Evolutionary conservation across 768 basidiomycete species (phyloP), one percentile per base, ranked within the genome.

Genomic region (Boletus bicolor): DNA sequence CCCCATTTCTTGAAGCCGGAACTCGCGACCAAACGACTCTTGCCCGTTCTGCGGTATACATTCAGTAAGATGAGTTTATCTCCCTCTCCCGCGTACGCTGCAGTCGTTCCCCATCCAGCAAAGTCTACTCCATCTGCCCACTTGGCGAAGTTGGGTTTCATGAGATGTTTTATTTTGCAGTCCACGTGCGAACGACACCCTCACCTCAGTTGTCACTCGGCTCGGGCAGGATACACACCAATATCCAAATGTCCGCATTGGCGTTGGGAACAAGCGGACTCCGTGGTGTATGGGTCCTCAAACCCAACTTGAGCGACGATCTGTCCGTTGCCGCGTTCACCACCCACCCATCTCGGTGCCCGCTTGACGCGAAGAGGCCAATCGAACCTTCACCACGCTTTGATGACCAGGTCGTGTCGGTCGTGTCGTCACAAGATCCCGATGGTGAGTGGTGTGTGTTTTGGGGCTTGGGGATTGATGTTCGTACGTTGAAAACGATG

Each of bases 141-240:
- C 72, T 84, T 42, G 79, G 69, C 17, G 61, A 68, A 52, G 67
- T 71, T 51, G 42, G 62, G 9, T 51, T 65, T 12, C 76, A 73
- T 59, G 80, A 80, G 5, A 73, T 82, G 14, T 79, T 77, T 51
- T 73, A 76, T 49, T 83, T 68, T 54, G 49, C 67, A 30, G 67
- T 81, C 15, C 53, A 61, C 21, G 10, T 34, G 21, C 21, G 12
- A 21, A 21, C 5, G 12, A 14, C 41, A 42, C 41, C 41, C 41
- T 24, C 21, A 7, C 28, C 28, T 5, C 39, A 7, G 14, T 43
- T 43, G 14, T 43, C 21, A 14, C 42, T 43, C 21, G 4, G 2
- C 14, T 42, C 11, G 15, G 37, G 17, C 8, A n/a, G 17, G 8
- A 7, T 6, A 17, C 3, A 4, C 37, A 17, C 4, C 19, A 12